These are phyloP conservation scores for Hippophae gyantsensis DNA, from an alignment of 306 rosid species.

Conservation along the genomic window DNA sequence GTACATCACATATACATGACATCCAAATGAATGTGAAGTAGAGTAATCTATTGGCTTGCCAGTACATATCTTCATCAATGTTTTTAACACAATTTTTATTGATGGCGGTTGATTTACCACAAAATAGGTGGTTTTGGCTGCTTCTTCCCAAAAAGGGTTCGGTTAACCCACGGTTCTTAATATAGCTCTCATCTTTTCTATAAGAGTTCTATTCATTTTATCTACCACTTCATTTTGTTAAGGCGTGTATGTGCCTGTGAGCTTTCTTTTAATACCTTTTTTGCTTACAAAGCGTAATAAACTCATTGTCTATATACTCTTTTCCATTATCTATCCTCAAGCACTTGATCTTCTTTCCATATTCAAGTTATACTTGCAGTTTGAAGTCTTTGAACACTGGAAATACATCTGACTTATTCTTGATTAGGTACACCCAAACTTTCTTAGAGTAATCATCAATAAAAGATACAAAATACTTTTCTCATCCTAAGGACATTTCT, in stretches of 20 bases:
- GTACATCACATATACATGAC: too few relatives aligned
- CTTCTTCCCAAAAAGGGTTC: background rate
- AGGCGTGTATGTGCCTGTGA: background rate
- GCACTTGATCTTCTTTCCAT: background rate
- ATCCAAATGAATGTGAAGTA: too few relatives aligned
- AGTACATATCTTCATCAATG: background rate
- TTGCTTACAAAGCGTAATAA: background rate
- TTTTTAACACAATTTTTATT: too few relatives aligned
- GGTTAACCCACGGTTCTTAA: background rate
- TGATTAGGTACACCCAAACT: background rate
- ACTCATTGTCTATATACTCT: background rate
- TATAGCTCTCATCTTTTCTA: background rate
- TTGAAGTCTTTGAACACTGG: background rate
- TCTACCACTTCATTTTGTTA: background rate
- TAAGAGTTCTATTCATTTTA: background rate
- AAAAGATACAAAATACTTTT: background rate
- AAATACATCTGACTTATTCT: background rate
- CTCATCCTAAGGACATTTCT: too few relatives aligned
- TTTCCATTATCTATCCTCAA: background rate
- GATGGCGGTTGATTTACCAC: background rate
- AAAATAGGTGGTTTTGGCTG: background rate
- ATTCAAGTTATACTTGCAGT: background rate
- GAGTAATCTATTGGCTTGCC: too few relatives aligned
- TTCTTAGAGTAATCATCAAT: background rate
- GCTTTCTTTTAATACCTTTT: background rate